Base-by-base conservation (phyloP, 2,329 filamentous ascomycete species). In the Claviceps pusilla region DNA sequence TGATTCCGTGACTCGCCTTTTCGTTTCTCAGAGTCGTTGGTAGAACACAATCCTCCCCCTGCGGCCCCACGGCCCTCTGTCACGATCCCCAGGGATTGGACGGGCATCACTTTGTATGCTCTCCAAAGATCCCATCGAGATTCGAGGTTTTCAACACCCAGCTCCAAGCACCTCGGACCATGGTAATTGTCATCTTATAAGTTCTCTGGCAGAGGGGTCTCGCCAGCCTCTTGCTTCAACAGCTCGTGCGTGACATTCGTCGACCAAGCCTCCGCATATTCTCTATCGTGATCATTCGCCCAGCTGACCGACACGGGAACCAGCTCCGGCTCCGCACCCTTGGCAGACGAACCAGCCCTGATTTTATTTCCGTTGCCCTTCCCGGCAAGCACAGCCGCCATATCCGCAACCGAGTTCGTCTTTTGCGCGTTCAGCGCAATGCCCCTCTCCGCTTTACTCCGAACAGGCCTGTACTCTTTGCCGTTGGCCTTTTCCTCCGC, bases 401-500 rank as follows among this genome's bases (percentile, higher is more conserved):
- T 73, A 65, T 86, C 82, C 54, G 82, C 82, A 50, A 86, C 71
- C 12, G 73, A 71, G 64, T 83, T 84, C 52, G 74, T 73, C 65
- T 76, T 78, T 68, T 84, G 80, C 62, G 80, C 73, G 64, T 78
- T 79, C 52, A 86, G 68, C 41, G 69, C 73, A 50, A 65, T 61
- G 37, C 76, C 80, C 48, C 79, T 74, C 61, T 78, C 71, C 54
- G 63, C 59, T 53, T 66, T 69, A 57, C 57, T 68, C 28, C 71
- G 69, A 4, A 67, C 58, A 9, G 64, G 65, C 7, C 61, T 65
- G 57, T 67, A 69, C 46, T 62, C 62, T 42, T 58, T 60, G 29
- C 66, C 67, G 57, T 64, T 64, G 47, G 58, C 61, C 55, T 64
- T 60, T 51, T 63, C 60, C 49, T 63, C 59, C 43, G 58, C 61